These are phyloP conservation scores for Asterophora lycoperdoides DNA, from an alignment of 768 basidiomycete genomes.

Conservation along the genomic window DNA sequence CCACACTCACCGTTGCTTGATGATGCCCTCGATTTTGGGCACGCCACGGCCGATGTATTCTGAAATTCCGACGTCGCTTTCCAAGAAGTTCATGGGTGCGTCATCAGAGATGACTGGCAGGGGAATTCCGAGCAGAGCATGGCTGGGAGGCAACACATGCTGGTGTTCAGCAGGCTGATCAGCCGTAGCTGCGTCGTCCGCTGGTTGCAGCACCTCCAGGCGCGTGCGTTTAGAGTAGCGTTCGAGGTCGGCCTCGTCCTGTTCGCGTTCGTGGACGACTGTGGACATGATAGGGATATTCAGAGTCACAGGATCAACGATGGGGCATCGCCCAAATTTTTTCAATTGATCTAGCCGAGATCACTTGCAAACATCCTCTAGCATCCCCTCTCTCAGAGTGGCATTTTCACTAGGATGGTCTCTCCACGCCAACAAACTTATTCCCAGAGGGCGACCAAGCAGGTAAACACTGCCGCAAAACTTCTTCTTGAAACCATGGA, in stretches of 20 bases:
- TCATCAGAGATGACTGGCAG: slow-evolving; percentile 45
- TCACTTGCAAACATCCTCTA: slow-evolving; percentile 16
- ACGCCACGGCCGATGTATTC: slow-evolving; percentile 74
- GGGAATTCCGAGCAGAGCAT: slow-evolving; percentile 59
- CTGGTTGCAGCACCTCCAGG: slow-evolving; percentile 25
- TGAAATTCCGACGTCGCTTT: slow-evolving; percentile 86
- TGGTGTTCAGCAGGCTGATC: slow-evolving; percentile 18
- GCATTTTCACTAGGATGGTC: slow-evolving; percentile 22
- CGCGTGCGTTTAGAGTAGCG: slow-evolving; percentile 42
- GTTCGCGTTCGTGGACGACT: slow-evolving; percentile 48
- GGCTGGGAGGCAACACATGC: slow-evolving; percentile 68
- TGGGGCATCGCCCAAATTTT: slow-evolving; percentile 7
- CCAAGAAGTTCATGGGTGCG: slow-evolving; percentile 56
- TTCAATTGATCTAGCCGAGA: slow-evolving; percentile 15
- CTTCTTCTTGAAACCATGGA: slow-evolving; percentile 77
- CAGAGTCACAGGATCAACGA: slow-evolving; percentile 12
- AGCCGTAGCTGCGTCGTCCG: slow-evolving; percentile 3
- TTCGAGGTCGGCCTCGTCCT: slow-evolving; percentile 40
- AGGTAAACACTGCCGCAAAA: slow-evolving; percentile 74
- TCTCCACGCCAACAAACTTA: slow-evolving; percentile 49
- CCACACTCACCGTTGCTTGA: slow-evolving; percentile 84
- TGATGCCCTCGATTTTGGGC: slow-evolving; percentile 81
- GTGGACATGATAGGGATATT: slow-evolving; percentile 28
- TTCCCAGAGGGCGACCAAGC: slow-evolving; percentile 50
- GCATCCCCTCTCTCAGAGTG: slow-evolving; percentile 10